phyloP scores from a whole-genome alignment of 1,139 yeast genomes.

The Debaryomyces coudertii region DNA sequence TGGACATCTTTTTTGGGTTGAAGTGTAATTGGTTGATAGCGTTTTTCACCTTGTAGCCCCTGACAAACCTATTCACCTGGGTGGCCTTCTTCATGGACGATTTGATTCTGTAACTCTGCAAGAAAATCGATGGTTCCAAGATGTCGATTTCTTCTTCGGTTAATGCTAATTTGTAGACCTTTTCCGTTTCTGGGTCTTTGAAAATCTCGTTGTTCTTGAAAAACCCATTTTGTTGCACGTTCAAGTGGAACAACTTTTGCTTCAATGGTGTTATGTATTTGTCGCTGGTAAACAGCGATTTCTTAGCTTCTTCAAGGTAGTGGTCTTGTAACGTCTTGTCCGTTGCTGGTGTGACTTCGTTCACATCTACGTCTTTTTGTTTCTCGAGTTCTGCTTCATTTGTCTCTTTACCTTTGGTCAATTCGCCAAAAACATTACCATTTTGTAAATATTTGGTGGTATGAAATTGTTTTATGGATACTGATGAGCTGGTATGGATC shows the following conservation, averaged over 20 bases:
- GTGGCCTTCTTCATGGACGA: slow-evolving; percentile 89
- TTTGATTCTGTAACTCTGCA: slow-evolving; percentile 78
- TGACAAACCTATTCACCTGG: slow-evolving; percentile 71
- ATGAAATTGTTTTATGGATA: slow-evolving; percentile 16
- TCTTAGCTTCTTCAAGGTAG: slow-evolving; percentile 33
- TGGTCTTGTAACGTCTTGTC: slow-evolving; percentile 41
- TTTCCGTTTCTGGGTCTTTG: slow-evolving; percentile 45
- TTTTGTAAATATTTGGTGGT: slow-evolving; percentile 16
- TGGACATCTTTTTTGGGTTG: slow-evolving; percentile 75
- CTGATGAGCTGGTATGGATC: neutral
- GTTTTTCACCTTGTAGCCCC: slow-evolving; percentile 67
- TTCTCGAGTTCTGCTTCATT: slow-evolving; percentile 14
- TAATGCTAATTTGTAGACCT: slow-evolving; percentile 58
- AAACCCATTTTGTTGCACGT: slow-evolving; percentile 70
- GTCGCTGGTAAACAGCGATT: slow-evolving; percentile 32
- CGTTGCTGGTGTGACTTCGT: slow-evolving; percentile 29
- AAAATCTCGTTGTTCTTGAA: slow-evolving; percentile 67
- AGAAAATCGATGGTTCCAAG: slow-evolving; percentile 82
- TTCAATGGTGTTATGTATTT: slow-evolving; percentile 73
- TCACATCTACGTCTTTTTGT: slow-evolving; percentile 17
- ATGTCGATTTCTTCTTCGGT: slow-evolving; percentile 69
- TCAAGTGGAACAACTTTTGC: slow-evolving; percentile 60
- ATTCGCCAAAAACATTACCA: slow-evolving; percentile 31
- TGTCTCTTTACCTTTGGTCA: slow-evolving; percentile 25
- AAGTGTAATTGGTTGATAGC: slow-evolving; percentile 95